phyloP scores from a whole-genome alignment of 768 basidiomycete species.

The Mycena rebaudengoi region DNA sequence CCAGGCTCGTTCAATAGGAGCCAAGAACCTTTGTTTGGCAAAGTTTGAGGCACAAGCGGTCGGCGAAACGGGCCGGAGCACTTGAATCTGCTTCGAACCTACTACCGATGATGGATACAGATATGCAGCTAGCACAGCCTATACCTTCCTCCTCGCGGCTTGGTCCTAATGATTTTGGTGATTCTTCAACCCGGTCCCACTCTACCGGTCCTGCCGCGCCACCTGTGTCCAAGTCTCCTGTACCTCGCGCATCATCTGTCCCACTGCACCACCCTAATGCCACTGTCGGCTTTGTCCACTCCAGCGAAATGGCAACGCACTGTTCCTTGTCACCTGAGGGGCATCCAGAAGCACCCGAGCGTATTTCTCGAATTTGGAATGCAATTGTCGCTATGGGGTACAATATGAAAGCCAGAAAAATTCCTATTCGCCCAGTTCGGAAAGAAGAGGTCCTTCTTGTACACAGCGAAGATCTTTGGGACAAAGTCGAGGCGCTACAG shows the following conservation, averaged over 20 bases:
- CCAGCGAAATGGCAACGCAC: constrained; percentile 87
- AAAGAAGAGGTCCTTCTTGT: constrained; percentile 87
- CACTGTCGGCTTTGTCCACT: constrained; percentile 88
- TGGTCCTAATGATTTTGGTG: too few relatives aligned
- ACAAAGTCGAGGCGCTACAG: constrained; percentile 84
- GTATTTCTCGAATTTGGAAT: constrained; percentile 81
- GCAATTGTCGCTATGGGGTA: constrained; percentile 67
- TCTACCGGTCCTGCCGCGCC: neutral
- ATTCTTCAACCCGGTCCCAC: too few relatives aligned
- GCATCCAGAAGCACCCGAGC: constrained; percentile 79
- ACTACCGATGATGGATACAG: too few relatives aligned
- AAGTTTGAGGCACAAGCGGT: too few relatives aligned
- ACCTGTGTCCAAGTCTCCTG: neutral
- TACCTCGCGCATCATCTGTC: constrained; percentile 51
- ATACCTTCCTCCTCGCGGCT: too few relatives aligned
- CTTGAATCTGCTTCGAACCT: too few relatives aligned
- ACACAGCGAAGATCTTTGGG: constrained; percentile 92
- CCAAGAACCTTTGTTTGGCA: too few relatives aligned
- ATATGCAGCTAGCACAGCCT: too few relatives aligned
- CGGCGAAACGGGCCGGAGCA: too few relatives aligned
- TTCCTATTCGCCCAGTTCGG: constrained; percentile 78
- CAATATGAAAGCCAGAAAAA: constrained; percentile 74
- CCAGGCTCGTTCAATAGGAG: too few relatives aligned
- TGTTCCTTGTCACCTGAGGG: constrained; percentile 57
- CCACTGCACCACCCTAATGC: constrained; percentile 48